Conservation (phyloP, 306 rosid species). For the Cicer pinnatifidum region DNA sequence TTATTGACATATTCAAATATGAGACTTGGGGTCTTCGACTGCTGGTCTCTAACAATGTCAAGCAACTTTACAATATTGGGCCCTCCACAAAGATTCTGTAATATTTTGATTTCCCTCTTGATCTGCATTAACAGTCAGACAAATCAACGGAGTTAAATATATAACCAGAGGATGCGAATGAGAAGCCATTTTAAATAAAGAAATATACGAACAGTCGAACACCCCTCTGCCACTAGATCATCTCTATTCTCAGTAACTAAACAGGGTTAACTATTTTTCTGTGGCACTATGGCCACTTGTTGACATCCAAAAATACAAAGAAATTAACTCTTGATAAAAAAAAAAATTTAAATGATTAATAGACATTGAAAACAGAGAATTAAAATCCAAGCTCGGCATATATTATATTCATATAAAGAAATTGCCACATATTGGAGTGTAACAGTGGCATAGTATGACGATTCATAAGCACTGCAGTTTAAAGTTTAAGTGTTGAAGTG, state of each 20-base stretch:
- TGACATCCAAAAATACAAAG: conserved; percentile 7
- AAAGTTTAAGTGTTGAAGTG: not conserved
- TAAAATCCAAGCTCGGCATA: conserved; percentile 9
- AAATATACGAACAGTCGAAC: conserved; percentile 4
- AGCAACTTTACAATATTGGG: conserved; percentile 91
- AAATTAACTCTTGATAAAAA: not conserved
- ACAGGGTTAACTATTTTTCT: conserved; percentile 22
- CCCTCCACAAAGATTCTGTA: conserved; percentile 94
- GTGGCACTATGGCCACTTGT: conserved; percentile 6
- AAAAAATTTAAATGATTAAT: not conserved
- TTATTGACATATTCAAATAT: conserved; percentile 87
- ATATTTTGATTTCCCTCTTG: conserved; percentile 92
- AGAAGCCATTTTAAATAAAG: not conserved
- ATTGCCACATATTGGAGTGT: not conserved
- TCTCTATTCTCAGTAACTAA: conserved; percentile 27
- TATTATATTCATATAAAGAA: not conserved
- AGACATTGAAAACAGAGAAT: not conserved
- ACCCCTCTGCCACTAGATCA: not conserved
- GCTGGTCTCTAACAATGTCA: conserved; percentile 94
- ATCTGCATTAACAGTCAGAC: conserved; percentile 60
- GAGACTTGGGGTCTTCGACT: conserved; percentile 91
- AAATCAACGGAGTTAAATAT: not conserved
- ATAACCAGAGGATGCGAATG: not conserved
- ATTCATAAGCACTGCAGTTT: not conserved
- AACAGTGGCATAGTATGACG: not conserved